Percentiles rank a stretch among this genome's conserved stretches.
phyloP scores from a whole-genome alignment of 139 green algal genomes.

The Chlorella sp. region DNA sequence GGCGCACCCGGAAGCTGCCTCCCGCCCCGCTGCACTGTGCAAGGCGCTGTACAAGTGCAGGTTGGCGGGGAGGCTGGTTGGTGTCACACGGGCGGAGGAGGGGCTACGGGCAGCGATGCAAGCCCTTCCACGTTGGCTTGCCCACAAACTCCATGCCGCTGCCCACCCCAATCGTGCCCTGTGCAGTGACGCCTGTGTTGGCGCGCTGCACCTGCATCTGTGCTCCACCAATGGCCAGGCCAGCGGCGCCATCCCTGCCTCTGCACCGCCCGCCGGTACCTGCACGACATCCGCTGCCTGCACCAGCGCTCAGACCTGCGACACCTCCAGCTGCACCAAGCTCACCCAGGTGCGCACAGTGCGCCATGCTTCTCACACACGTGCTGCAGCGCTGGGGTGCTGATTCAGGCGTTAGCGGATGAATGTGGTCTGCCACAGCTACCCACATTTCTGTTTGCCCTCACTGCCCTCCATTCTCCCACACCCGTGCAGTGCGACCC shows the following conservation, averaged over 20 bases:
- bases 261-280: background rate
- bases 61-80: background rate
- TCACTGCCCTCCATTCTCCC: background rate
- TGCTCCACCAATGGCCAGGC: background rate
- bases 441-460: too few species aligned
- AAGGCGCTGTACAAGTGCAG: slow-evolving; percentile 2
- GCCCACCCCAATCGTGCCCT: too few species aligned
- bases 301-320: background rate
- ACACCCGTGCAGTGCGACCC: background rate
- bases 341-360: background rate
- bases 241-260: background rate
- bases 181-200: background rate
- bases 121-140: too few species aligned
- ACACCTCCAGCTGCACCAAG: background rate
- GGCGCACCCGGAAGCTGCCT: background rate
- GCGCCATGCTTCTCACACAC: too few species aligned
- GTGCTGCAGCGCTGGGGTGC: too few species aligned
- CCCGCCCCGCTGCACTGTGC: slow-evolving; percentile 6
- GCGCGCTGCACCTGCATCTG: background rate
- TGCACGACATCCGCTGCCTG: background rate
- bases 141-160: too few species aligned
- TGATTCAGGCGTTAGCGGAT: too few species aligned
- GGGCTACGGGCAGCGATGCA: too few species aligned
- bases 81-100: too few species aligned
- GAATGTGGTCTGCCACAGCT: too few species aligned